Conservation (phyloP, 306 rosid genomes). For the Citrullus amarus region DNA sequence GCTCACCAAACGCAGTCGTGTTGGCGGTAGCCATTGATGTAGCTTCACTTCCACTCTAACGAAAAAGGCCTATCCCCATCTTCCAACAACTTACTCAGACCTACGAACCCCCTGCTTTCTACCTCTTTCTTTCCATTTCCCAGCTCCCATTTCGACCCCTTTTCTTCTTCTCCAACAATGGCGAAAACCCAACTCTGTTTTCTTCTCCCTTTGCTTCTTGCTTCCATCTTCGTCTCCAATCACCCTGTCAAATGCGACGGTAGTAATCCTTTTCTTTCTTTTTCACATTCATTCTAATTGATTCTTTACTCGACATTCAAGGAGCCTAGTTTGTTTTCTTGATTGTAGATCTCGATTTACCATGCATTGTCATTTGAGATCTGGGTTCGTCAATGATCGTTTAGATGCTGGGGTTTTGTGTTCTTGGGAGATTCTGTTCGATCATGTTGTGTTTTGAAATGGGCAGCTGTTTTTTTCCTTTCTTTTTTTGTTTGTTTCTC, state of each 20-base stretch:
- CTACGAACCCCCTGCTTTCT: not conserved
- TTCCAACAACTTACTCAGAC: not conserved
- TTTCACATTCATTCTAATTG: not conserved
- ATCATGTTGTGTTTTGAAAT: not conserved
- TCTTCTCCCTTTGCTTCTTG: conserved; percentile 6
- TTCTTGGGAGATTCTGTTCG: not conserved
- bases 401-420: not conserved
- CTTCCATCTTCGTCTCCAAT: not conserved
- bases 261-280: not conserved
- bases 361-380: conserved; percentile 1
- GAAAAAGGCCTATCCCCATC: not conserved
- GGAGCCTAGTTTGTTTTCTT: not conserved
- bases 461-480: not conserved
- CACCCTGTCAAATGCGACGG: conserved; percentile 5
- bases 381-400: not conserved
- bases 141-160: too few relatives aligned
- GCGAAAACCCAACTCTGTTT: not conserved
- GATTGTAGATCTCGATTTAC: not conserved
- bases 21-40: not conserved
- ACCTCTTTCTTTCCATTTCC: not conserved
- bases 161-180: conserved; percentile 3
- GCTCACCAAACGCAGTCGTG: not conserved
- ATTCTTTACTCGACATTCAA: not conserved
- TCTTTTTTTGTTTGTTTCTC: not conserved
- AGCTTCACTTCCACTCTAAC: not conserved